Base-by-base conservation (phyloP, 768 basidiomycete genomes). In the Coprinopsis strossmayeri region DNA sequence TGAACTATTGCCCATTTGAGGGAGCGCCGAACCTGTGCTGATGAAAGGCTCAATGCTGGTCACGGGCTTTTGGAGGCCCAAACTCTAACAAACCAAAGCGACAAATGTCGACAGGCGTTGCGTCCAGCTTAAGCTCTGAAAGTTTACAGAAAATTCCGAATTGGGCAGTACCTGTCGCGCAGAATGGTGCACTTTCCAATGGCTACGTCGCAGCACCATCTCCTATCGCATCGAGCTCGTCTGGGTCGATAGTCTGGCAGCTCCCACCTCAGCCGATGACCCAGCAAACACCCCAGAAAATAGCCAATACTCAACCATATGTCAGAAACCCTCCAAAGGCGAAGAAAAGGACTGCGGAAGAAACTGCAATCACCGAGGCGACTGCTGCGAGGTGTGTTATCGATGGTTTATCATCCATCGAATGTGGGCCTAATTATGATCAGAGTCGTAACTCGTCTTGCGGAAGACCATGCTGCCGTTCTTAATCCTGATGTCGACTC, bases 401-500 rank as follows among this genome's bases (percentile, higher is more conserved):
- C 53, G 24, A 18, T n/a, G 43, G n/a, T 12, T 25, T 23, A 30
- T n/a, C n/a, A 20, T 35, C 27, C 11, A n/a, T 41, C 20, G 40
- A 38, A 34, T 23, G 13, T 13, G n/a, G 25, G 11, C 37, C 41
- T 51, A 17, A 51, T 43, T 38, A 35, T 32, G 37, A n/a, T 39
- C 1, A 86, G 83, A 54, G 68, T 87, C 53, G 67, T 73, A 50
- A 60, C 74, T 20, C 73, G 73, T 54, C 68, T 89, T 43, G 73
- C 73, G 1, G 65, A 72, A 28, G 88, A 91, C 62, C 87, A 89
- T 46, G 66, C 70, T 34, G 65, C 72, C 13, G 77, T 77, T 13
- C 56, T 79, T 43, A 72, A 78, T 45, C 86, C 87, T 32, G 83
- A 90, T 55, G 71, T 77, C 30, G 84, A 89, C 43, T 72, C 79